Conservation (phyloP, 768 basidiomycete genomes). For the Imleria badia region DNA sequence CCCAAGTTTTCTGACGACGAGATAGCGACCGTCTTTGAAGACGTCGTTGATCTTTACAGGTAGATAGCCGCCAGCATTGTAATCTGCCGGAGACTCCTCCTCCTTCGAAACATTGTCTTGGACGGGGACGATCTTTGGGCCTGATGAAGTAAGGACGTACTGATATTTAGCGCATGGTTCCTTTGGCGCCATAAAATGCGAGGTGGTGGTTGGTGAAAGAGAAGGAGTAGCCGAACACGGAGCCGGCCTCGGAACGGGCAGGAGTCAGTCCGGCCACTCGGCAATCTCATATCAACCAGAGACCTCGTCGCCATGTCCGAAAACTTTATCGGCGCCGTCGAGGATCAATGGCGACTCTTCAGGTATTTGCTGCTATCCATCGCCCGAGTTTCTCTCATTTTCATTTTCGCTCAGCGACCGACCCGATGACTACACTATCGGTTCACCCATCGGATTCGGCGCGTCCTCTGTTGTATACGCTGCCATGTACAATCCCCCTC, state of each 20-base stretch:
- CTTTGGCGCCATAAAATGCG: slow-evolving; percentile 58
- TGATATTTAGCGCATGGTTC: slow-evolving; percentile 69
- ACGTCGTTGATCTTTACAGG: slow-evolving; percentile 77
- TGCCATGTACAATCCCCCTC: slow-evolving; percentile 59
- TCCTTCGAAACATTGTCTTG: slow-evolving; percentile 66
- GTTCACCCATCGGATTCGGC: slow-evolving; percentile 83
- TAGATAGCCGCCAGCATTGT: slow-evolving; percentile 80
- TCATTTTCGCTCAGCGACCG: slow-evolving; percentile 49
- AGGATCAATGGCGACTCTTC: slow-evolving; percentile 81
- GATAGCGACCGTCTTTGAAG: slow-evolving; percentile 84
- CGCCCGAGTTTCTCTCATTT: background rate
- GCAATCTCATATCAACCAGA: background rate
- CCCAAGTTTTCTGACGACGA: slow-evolving; percentile 89
- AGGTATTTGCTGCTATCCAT: slow-evolving; percentile 44
- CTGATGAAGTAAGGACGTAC: slow-evolving; percentile 66
- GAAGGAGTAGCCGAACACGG: slow-evolving; percentile 16
- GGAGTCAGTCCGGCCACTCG: background rate
- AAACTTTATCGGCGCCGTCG: slow-evolving; percentile 74
- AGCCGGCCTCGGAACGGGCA: slow-evolving; percentile 18
- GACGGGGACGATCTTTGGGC: slow-evolving; percentile 71
- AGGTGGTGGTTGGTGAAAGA: background rate
- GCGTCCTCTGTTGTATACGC: slow-evolving; percentile 90
- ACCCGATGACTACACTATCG: slow-evolving; percentile 70
- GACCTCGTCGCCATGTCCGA: slow-evolving; percentile 18
- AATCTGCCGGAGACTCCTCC: slow-evolving; percentile 82